Evolutionary conservation across 2,329 filamentous ascomycete genomes (phyloP), one percentile per base, ranked within the genome.

Genomic region (Aspergillus sp.): DNA sequence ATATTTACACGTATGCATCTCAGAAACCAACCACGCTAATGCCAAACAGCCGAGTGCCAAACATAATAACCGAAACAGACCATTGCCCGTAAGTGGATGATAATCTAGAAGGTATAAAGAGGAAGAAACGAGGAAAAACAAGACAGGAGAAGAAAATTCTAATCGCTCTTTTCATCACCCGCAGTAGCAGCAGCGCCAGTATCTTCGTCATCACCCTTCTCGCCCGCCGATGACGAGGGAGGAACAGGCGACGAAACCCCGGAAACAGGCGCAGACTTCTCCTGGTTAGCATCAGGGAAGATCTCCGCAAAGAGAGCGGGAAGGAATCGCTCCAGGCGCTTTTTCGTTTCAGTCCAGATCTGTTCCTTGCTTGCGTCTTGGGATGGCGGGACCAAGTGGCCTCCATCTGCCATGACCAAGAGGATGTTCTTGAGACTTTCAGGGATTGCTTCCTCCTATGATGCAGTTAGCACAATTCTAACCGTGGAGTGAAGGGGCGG

Each of bases 401-500:
- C 90, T 44, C 86, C 90, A 64, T 85, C 93, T 5, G 87, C 84
- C 90, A 98, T 95, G 60, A 98, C 93, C 7, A 98, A 77, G 20
- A 97, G 75, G 45, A 97, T 90, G 56, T 98, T 98, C 72, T 98
- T 98, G 49, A 98, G 74, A 55, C 89, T 93, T 69, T 98, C 93
- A 0, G 88, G 87, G 2, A 97, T 90, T 10, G 93, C 91, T 74
- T 98, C 93, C 70, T 95, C 90, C 84, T 19, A 19, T 19, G 17
- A 3, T 19, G 17, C 2, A 19, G 17, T 19, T 19, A 19, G 17
- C 17, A 19, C 17, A 19, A 19, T 19, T 19, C 17, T 19, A 19
- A 3, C 17, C 17, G 17, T 19, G 17, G 17, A 19, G 17, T 19
- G 17, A 19, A 19, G 3, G 17, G 17, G 17, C 17, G 17, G 17